phyloP scores from a whole-genome alignment of 2,329 filamentous ascomycete species.

The Lecanicillium sp. region DNA sequence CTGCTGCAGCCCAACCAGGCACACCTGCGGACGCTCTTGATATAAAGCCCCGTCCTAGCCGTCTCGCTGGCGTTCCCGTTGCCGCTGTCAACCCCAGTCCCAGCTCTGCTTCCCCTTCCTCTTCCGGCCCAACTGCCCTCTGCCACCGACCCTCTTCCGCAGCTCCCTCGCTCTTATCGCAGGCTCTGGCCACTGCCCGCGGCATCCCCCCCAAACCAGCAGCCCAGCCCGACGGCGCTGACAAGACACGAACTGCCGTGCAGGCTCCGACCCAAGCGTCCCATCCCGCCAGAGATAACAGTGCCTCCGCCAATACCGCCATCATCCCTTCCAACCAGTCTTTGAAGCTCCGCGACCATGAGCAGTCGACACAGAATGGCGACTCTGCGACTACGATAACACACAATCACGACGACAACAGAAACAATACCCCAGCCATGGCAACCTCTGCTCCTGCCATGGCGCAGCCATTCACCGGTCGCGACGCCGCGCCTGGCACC shows the following conservation, averaged over 20 bases:
- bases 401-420: not conserved
- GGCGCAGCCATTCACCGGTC: slow-evolving; percentile 19
- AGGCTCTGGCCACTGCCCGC: slow-evolving; percentile 12
- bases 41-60: slow-evolving; percentile 10
- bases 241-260: not conserved
- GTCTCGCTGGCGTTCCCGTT: not conserved
- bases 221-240: not conserved
- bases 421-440: slow-evolving; percentile 25
- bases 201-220: slow-evolving; percentile 10
- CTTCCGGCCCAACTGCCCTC: not conserved
- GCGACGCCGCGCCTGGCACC: slow-evolving; percentile 26
- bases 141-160: not conserved
- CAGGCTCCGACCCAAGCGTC: not conserved
- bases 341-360: not conserved
- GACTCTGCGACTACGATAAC: slow-evolving; percentile 1
- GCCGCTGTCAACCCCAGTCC: slow-evolving; percentile 4
- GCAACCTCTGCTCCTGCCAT: slow-evolving; percentile 23
- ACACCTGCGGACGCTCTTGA: slow-evolving; percentile 4
- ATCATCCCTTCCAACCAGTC: not conserved
- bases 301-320: not conserved
- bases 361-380: slow-evolving; percentile 4
- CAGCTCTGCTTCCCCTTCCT: no score
- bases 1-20: slow-evolving; percentile 9
- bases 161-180: slow-evolving; percentile 11
- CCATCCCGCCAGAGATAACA: not conserved